Conservation (phyloP, 2,329 filamentous ascomycete species). For the Phoma herbarum region DNA sequence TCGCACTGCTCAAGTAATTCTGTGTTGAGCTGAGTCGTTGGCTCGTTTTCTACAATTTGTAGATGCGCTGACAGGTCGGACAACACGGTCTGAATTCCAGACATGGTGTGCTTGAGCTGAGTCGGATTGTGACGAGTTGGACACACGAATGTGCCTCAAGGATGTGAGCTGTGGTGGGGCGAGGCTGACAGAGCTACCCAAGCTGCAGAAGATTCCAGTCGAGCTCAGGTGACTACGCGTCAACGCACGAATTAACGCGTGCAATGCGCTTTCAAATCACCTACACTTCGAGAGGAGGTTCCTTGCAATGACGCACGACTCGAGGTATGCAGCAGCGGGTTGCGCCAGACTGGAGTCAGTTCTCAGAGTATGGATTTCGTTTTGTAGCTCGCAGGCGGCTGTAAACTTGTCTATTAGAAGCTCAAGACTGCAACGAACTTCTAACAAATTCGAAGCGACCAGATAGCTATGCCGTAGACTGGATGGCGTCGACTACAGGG, state of each 20-base stretch:
- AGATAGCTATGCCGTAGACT: background rate
- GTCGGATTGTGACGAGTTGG: background rate
- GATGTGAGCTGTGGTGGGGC: constrained; percentile 22
- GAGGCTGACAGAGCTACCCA: constrained; percentile 11
- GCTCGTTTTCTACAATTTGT: constrained; percentile 54
- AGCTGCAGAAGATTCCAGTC: constrained; percentile 37
- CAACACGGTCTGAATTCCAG: constrained; percentile 32
- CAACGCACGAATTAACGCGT: constrained; percentile 1
- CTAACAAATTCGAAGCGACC: background rate
- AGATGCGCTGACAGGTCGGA: constrained; percentile 55
- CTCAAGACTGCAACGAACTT: background rate
- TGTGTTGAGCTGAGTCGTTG: constrained; percentile 57
- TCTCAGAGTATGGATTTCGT: background rate
- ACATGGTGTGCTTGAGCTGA: constrained; percentile 21
- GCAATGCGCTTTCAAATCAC: background rate
- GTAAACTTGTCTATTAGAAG: background rate
- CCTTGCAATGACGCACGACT: background rate
- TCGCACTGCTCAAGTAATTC: constrained; percentile 61
- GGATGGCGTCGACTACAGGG: background rate
- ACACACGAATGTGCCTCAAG: background rate
- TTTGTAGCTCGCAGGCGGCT: background rate
- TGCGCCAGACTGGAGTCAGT: constrained; percentile 7
- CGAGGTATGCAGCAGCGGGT: background rate
- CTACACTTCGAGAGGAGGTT: background rate
- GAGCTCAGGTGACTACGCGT: constrained; percentile 45